Conservation (phyloP, 2,329 filamentous ascomycete species). For the Penicillium sp. region DNA sequence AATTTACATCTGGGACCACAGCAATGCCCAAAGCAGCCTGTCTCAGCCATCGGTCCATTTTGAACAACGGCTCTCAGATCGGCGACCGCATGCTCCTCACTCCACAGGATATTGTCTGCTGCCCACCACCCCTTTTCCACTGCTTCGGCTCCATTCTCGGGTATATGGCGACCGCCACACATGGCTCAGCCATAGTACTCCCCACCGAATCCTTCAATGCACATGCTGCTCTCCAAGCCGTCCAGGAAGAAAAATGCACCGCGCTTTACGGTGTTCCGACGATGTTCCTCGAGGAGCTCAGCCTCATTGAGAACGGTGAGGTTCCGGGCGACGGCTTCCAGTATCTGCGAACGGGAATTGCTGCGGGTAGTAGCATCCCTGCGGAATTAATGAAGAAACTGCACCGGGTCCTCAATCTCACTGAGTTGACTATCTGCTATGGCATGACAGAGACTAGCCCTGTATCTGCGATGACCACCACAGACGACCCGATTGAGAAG, state of each 20-base stretch:
- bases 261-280: slow-evolving; percentile 86
- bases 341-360: slow-evolving; percentile 81
- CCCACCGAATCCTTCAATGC: slow-evolving; percentile 86
- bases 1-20: slow-evolving; percentile 96
- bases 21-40: slow-evolving; percentile 87
- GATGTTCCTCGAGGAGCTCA: slow-evolving; percentile 89
- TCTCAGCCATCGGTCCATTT: slow-evolving; percentile 76
- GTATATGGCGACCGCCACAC: slow-evolving; percentile 92
- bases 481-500: slow-evolving; percentile 68
- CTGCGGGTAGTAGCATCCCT: slow-evolving; percentile 81
- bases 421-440: slow-evolving; percentile 87
- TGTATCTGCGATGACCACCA: slow-evolving; percentile 72
- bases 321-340: slow-evolving; percentile 56
- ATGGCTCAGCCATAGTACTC: slow-evolving; percentile 76
- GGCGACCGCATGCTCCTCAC: slow-evolving; percentile 80
- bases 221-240: slow-evolving; percentile 62
- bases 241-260: slow-evolving; percentile 62
- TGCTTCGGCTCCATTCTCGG: slow-evolving; percentile 91
- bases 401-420: slow-evolving; percentile 70
- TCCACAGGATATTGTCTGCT: slow-evolving; percentile 65
- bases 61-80: slow-evolving; percentile 89
- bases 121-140: slow-evolving; percentile 57
- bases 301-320: slow-evolving; percentile 61
- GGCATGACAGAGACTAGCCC: slow-evolving; percentile 90
- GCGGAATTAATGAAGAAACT: slow-evolving; percentile 66